Conservation (phyloP, 2,329 filamentous ascomycete genomes). For the Scedosporium apiospermum region DNA sequence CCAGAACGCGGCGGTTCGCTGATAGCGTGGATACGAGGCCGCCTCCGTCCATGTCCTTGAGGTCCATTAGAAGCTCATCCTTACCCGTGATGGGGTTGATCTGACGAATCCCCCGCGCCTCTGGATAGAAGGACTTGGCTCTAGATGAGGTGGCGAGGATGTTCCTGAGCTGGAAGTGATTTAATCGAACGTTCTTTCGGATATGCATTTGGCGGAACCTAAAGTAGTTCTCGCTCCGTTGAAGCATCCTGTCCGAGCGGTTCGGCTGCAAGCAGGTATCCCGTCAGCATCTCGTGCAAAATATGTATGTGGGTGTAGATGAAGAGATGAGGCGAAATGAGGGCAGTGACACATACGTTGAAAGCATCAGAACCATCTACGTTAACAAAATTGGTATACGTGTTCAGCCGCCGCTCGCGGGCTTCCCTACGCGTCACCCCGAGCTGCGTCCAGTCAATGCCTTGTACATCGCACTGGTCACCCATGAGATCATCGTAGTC, state of each 20-base stretch:
- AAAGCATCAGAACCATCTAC: constrained; percentile 34
- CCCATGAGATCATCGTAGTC: constrained; percentile 40
- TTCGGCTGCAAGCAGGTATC: constrained; percentile 2
- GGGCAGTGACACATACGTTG: constrained; percentile 29
- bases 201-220: constrained; percentile 49
- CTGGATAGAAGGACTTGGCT: constrained; percentile 48
- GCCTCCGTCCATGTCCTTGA: constrained; percentile 27
- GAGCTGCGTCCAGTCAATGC: constrained; percentile 46
- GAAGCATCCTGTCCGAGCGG: constrained; percentile 16
- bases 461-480: constrained; percentile 48
- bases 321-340: neutral
- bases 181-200: constrained; percentile 40
- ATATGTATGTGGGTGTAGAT: neutral
- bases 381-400: constrained; percentile 52
- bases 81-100: constrained; percentile 41
- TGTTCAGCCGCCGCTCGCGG: constrained; percentile 33
- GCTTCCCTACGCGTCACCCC: constrained; percentile 40
- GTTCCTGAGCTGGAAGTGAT: constrained; percentile 60
- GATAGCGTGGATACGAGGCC: constrained; percentile 39
- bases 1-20: constrained; percentile 42
- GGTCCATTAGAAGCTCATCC: constrained; percentile 33
- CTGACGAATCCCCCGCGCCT: constrained; percentile 36
- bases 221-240: constrained; percentile 40
- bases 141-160: constrained; percentile 47
- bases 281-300: neutral